Percentiles rank a stretch among this genome's conserved stretches.
These are phyloP conservation scores for Fibroporia radiculosa DNA, from an alignment of 768 basidiomycete genomes.

Conservation along the genomic window DNA sequence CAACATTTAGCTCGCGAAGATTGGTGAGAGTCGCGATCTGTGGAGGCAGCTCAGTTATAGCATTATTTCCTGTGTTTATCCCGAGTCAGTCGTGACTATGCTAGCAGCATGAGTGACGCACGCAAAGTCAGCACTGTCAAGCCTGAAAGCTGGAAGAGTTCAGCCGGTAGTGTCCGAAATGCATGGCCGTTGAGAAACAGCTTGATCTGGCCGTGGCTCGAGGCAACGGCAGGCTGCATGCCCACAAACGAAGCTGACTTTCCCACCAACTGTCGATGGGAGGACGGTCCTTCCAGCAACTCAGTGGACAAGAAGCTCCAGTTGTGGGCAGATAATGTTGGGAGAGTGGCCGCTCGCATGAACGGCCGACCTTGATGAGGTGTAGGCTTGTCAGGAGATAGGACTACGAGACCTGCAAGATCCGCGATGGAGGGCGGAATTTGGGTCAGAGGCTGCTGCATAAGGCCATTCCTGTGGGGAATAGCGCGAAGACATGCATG, in stretches of 20 bases:
- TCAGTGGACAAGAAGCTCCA: constrained; percentile 13
- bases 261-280: constrained; percentile 3
- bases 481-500: neutral
- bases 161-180: constrained; percentile 46
- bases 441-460: constrained; percentile 24
- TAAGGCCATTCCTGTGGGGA: neutral
- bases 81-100: too few species aligned
- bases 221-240: constrained; percentile 20
- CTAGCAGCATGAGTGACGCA: constrained; percentile 33
- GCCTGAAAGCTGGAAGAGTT: constrained; percentile 48
- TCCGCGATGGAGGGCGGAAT: constrained; percentile 44
- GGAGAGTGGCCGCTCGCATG: constrained; percentile 15
- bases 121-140: constrained; percentile 58
- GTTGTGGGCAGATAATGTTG: constrained; percentile 7
- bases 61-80: constrained; percentile 49
- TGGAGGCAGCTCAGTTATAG: constrained; percentile 48
- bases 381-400: constrained; percentile 28
- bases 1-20: constrained; percentile 53
- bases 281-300: constrained; percentile 9
- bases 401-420: constrained; percentile 35
- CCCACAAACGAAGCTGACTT: constrained; percentile 12
- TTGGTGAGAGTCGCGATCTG: constrained; percentile 48
- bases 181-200: constrained; percentile 49
- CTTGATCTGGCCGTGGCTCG: constrained; percentile 34
- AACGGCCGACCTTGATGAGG: constrained; percentile 24